Conservation (phyloP, 2,329 filamentous ascomycete genomes). For the Lachnellula cervina region DNA sequence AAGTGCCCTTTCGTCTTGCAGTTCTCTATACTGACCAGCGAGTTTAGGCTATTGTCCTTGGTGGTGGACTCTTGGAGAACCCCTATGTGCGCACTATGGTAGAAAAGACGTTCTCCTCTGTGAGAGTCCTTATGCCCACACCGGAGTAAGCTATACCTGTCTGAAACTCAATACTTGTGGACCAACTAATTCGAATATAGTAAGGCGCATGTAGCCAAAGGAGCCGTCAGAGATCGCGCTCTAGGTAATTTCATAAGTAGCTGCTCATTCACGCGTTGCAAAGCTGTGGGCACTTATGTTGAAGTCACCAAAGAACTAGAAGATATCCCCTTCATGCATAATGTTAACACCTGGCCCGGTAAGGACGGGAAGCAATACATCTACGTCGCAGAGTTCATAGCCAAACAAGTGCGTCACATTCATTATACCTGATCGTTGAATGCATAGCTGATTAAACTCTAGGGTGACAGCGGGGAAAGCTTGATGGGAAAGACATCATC, state of each 20-base stretch:
- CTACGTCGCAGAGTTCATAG: neutral
- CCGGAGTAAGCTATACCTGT: neutral
- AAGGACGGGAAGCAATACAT: neutral
- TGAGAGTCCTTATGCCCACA: slow-evolving; percentile 1
- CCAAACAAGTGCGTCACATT: neutral
- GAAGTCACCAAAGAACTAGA: neutral
- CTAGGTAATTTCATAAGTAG: slow-evolving; percentile 3
- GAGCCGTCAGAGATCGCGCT: slow-evolving; percentile 3
- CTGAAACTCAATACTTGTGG: neutral
- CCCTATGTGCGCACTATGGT: neutral
- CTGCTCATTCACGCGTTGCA: neutral
- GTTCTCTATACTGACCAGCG: neutral
- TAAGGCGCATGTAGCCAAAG: slow-evolving; percentile 11
- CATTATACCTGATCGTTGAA: neutral
- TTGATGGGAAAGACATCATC: neutral
- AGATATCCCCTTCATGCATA: neutral
- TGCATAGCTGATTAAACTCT: neutral
- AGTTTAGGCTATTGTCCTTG: slow-evolving; percentile 7
- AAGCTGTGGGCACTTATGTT: neutral
- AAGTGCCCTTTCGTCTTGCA: neutral
- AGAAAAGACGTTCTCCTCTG: neutral
- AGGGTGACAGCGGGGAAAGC: neutral
- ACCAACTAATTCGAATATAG: neutral
- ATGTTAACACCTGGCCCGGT: neutral
- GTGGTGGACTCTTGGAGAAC: slow-evolving; percentile 9